Base-by-base conservation (phyloP, 306 rosid genomes). In the Canavalia gladiata region DNA sequence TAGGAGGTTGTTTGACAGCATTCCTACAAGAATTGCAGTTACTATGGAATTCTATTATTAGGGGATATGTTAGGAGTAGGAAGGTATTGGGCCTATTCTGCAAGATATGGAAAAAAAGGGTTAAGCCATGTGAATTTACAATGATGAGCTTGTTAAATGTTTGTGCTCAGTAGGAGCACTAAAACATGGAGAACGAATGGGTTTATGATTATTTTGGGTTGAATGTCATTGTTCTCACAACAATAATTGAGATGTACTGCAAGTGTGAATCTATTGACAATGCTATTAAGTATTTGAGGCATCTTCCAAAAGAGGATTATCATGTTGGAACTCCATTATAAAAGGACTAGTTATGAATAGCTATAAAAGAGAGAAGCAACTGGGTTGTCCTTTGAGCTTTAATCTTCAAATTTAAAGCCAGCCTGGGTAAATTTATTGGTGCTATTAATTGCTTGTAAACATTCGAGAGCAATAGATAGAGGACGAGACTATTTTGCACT, bases 131-230 rank as follows among this genome's bases (percentile, higher is more conserved):
- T 77, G 96, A 91, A 67, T 91, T 88, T 65, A 95, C 96, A 68
- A 95, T 90, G 98, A 98, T 93, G 72, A 95, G 98, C 55, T 86
- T 95, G 87, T 86, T 95, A 58, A 93, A 90, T 79, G 92, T 94
- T 57, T 95, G 94, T 64, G 95, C 97, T 72, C 87, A 89, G 25
- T 95, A n/a, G 99, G 98, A 65, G 90, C 97, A 73, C 91, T 93
- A 49, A 80, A 69, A 73, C 91, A 89, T 79, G 98, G 97, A 57
- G 85, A 18, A 18, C 25, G 41, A 88, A 88, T 90, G 99, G 97
- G 85, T 92, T 87, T 92, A 88, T 83, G 87, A 85, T 29, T 93
- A 89, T 76, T 81, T 95, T 81, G 87, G 87, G 77, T 69, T 89
- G 82, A 92, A 93, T 84, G 63, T 67, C 63, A 86, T 90, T 84